Conservation (phyloP, 2,329 filamentous ascomycete species). For the Clonostachys chloroleuca region DNA sequence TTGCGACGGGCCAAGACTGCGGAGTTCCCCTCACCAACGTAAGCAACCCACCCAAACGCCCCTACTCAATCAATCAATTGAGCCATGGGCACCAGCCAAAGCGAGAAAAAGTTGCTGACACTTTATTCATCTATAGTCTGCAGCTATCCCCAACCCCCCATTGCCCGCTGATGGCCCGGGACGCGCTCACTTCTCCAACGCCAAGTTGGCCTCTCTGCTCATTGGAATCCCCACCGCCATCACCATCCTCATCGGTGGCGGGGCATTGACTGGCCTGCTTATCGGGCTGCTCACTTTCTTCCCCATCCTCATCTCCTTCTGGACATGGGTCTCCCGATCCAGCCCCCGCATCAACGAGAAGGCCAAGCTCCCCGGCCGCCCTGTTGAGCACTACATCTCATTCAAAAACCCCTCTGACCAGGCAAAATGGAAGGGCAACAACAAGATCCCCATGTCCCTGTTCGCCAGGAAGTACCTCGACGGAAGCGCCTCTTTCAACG, state of each 20-base stretch:
- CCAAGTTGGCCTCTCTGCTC: conserved; percentile 66
- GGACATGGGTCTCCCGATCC: conserved; percentile 74
- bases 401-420: conserved; percentile 64
- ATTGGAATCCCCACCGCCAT: conserved; percentile 72
- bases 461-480: conserved; percentile 99
- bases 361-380: conserved; percentile 77
- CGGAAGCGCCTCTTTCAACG: conserved; percentile 91
- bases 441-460: conserved; percentile 84
- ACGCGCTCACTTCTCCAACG: conserved; percentile 83
- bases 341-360: conserved; percentile 92
- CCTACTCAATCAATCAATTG: not conserved
- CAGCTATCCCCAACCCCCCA: conserved; percentile 89
- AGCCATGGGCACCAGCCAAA: too few relatives aligned
- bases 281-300: conserved; percentile 73
- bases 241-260: conserved; percentile 79
- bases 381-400: conserved; percentile 84
- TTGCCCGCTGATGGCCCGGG: conserved; percentile 86
- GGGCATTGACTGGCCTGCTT: conserved; percentile 87
- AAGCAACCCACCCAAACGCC: conserved; percentile 14
- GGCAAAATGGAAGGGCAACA: conserved; percentile 69
- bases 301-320: conserved; percentile 78
- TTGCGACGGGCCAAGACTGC: conserved; percentile 58
- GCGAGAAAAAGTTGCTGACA: not conserved
- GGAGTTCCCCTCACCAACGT: conserved; percentile 35
- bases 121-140: conserved; percentile 11